phyloP scores from a whole-genome alignment of 139 green algal genomes.

The Chlorella sp. region DNA sequence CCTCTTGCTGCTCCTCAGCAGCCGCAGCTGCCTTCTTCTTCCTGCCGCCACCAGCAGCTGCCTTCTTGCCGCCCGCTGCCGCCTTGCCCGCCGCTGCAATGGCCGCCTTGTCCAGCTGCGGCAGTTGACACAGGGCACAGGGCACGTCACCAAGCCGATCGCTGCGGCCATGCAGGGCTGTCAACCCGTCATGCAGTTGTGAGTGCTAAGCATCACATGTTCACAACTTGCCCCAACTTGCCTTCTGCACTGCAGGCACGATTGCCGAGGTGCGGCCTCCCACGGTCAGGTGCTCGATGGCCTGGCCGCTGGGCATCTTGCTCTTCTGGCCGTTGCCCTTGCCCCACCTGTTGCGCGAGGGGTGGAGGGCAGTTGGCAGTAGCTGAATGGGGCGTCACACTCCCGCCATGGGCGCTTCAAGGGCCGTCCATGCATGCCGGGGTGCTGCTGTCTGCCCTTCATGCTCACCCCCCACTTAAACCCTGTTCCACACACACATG shows the following conservation, averaged over 20 bases:
- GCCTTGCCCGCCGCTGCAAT: not conserved
- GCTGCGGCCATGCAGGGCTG: too few species aligned
- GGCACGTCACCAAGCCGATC: too few species aligned
- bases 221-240: slow-evolving; percentile 26
- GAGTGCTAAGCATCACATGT: too few species aligned
- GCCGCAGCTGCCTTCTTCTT: not conserved
- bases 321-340: slow-evolving; percentile 58
- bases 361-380: not conserved
- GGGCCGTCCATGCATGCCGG: too few species aligned
- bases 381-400: too few species aligned
- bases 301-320: slow-evolving; percentile 47
- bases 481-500: too few species aligned
- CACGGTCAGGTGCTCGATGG: slow-evolving; percentile 78
- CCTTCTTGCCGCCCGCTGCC: not conserved
- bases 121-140: too few species aligned
- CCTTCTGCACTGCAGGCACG: slow-evolving; percentile 83
- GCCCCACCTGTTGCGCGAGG: slow-evolving; percentile 59
- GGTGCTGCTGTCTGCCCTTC: too few species aligned
- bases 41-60: not conserved
- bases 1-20: not conserved
- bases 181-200: too few species aligned
- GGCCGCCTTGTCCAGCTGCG: not conserved
- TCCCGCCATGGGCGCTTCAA: too few species aligned
- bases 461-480: too few species aligned
- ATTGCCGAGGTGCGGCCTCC: slow-evolving; percentile 69